These are phyloP conservation scores for Teunomyces aglyptinius DNA, from an alignment of 805 yeast genomes.

Conservation along the genomic window DNA sequence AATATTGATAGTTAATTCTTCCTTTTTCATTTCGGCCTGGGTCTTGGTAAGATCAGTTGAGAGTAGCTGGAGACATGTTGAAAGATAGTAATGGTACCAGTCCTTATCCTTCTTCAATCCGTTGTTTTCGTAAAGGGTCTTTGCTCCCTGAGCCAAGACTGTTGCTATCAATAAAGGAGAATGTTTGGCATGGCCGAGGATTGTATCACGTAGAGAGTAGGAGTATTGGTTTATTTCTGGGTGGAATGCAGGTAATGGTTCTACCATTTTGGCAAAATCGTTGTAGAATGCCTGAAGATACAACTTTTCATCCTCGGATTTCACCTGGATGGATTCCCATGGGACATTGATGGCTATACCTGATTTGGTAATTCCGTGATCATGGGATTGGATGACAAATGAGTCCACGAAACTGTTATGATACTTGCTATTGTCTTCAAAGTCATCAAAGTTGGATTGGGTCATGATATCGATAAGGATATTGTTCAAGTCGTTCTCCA, in stretches of 20 bases:
- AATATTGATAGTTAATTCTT: constrained; percentile 40
- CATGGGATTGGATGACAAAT: neutral
- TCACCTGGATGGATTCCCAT: constrained; percentile 22
- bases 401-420: constrained; percentile 2
- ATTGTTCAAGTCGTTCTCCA: constrained; percentile 39
- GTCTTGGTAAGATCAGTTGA: constrained; percentile 37
- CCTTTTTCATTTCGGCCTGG: constrained; percentile 15
- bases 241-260: constrained; percentile 36
- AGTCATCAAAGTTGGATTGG: constrained; percentile 20
- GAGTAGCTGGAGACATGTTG: constrained; percentile 56
- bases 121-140: constrained; percentile 44
- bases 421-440: neutral
- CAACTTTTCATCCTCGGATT: constrained; percentile 23
- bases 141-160: constrained; percentile 68
- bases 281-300: constrained; percentile 35
- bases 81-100: constrained; percentile 61
- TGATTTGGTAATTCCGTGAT: neutral
- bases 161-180: constrained; percentile 65
- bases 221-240: constrained; percentile 20
- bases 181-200: constrained; percentile 54
- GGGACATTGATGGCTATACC: constrained; percentile 26
- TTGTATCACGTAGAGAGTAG: constrained; percentile 59
- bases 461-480: constrained; percentile 35
- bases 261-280: constrained; percentile 32
- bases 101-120: constrained; percentile 53